Conservation (phyloP, 345 rosid species). For the Ceriops zippeliana region DNA sequence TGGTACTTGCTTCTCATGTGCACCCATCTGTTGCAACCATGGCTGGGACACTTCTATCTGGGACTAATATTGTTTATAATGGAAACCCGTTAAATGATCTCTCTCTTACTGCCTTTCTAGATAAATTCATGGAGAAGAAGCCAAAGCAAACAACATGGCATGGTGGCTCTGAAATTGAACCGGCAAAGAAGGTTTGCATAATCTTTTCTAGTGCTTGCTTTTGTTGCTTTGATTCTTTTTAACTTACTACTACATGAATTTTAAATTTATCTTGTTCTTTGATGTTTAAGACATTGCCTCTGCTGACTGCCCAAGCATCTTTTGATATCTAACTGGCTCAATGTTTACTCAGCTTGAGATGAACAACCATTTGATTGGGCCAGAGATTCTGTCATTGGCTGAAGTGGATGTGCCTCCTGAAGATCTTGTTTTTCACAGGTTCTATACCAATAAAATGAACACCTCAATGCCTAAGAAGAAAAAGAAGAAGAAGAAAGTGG, state of each 20-base stretch:
- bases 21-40: slow-evolving; percentile 98
- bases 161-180: slow-evolving; percentile 97
- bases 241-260: background rate
- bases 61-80: slow-evolving; percentile 79
- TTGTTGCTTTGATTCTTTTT: background rate
- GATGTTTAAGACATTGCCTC: background rate
- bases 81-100: slow-evolving; percentile 83
- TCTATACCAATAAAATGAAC: slow-evolving; percentile 75
- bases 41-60: slow-evolving; percentile 92
- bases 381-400: slow-evolving; percentile 76
- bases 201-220: background rate
- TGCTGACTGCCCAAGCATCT: background rate
- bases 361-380: slow-evolving; percentile 69
- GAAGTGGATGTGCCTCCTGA: slow-evolving; percentile 90
- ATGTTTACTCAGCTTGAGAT: slow-evolving; percentile 59
- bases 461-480: slow-evolving; percentile 59
- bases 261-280: background rate
- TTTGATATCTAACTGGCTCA: slow-evolving; percentile 4
- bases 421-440: slow-evolving; percentile 92
- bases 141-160: slow-evolving; percentile 81
- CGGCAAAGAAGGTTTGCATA: slow-evolving; percentile 72
- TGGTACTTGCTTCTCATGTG: slow-evolving; percentile 74
- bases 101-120: slow-evolving; percentile 75
- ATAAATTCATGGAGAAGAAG: slow-evolving; percentile 98
- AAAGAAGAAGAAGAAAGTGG: slow-evolving; percentile 76